A percentile compares a stretch with the other conserved stretches of the same genome.
These are phyloP conservation scores for Neoboletus magnificus DNA, from an alignment of 768 basidiomycete genomes.

Conservation along the genomic window DNA sequence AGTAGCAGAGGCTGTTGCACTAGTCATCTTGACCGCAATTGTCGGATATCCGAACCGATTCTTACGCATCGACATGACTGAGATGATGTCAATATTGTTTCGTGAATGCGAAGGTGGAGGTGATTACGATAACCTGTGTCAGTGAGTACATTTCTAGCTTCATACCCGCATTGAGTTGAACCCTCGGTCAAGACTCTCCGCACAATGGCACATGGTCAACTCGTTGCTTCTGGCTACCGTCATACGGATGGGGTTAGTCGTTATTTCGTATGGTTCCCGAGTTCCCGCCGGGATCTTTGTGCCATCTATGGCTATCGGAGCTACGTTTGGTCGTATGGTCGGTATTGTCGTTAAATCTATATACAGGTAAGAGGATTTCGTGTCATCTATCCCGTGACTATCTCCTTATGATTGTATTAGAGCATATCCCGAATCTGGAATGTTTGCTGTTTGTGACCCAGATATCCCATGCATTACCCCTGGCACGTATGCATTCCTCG, in stretches of 20 bases:
- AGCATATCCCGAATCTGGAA: constrained; percentile 76
- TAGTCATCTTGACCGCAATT: constrained; percentile 87
- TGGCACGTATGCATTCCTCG: constrained; percentile 96
- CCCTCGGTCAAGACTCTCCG: constrained; percentile 56
- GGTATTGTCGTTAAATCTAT: constrained; percentile 95
- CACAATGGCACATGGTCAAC: constrained; percentile 94
- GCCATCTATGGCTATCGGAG: constrained; percentile 98
- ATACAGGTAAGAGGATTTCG: constrained; percentile 58
- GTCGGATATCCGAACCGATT: constrained; percentile 95
- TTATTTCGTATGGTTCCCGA: constrained; percentile 93
- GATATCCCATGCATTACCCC: constrained; percentile 97
- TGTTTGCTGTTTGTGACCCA: constrained; percentile 87
- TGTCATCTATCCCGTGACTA: neutral
- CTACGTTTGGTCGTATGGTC: constrained; percentile 94
- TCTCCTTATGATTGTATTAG: constrained; percentile 37
- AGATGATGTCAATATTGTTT: constrained; percentile 92
- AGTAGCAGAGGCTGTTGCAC: constrained; percentile 82
- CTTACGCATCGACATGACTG: constrained; percentile 95
- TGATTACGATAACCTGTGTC: constrained; percentile 90
- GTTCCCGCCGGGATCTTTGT: constrained; percentile 98
- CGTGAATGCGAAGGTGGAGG: constrained; percentile 92
- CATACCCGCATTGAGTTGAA: constrained; percentile 5
- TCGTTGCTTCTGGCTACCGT: constrained; percentile 89
- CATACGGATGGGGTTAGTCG: constrained; percentile 80
- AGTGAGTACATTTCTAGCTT: constrained; percentile 53